phyloP scores from a whole-genome alignment of 768 basidiomycete genomes.

The Termitomyces sp. region DNA sequence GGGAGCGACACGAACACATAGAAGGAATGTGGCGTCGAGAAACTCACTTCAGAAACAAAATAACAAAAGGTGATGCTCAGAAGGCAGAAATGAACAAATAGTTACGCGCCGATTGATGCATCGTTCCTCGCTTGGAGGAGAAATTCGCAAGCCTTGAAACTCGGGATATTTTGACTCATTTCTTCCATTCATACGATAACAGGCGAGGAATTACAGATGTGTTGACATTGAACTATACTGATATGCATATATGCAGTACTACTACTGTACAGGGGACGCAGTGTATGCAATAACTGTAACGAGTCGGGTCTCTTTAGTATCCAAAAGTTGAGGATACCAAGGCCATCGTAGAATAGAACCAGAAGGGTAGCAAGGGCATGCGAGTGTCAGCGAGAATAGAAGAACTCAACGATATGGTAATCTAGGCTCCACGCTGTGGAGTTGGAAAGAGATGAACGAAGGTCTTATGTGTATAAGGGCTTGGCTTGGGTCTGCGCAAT shows the following conservation, averaged over 20 bases:
- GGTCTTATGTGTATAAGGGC: not conserved
- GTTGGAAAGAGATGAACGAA: not conserved
- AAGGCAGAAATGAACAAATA: not conserved
- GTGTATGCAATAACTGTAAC: slow-evolving; percentile 4
- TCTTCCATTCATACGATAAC: no score
- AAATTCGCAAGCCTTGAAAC: not conserved
- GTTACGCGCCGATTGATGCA: not conserved
- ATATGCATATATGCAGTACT: slow-evolving; percentile 8
- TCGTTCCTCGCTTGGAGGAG: not conserved
- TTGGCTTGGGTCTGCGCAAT: not conserved
- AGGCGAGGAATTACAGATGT: not conserved
- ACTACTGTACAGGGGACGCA: slow-evolving; percentile 11
- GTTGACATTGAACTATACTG: not conserved
- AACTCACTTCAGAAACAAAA: no score
- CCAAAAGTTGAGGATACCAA: slow-evolving; percentile 1
- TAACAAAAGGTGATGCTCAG: no score
- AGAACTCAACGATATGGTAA: not conserved
- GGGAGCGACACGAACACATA: no score
- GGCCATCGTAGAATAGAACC: not conserved
- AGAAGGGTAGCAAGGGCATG: not conserved
- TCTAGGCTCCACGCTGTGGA: not conserved
- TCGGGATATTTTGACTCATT: not conserved
- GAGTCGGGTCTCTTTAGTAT: slow-evolving; percentile 5
- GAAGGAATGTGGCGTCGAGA: no score
- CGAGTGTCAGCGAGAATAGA: not conserved